phyloP scores from a whole-genome alignment of 805 yeast species.

The Spathaspora hagerdaliae region DNA sequence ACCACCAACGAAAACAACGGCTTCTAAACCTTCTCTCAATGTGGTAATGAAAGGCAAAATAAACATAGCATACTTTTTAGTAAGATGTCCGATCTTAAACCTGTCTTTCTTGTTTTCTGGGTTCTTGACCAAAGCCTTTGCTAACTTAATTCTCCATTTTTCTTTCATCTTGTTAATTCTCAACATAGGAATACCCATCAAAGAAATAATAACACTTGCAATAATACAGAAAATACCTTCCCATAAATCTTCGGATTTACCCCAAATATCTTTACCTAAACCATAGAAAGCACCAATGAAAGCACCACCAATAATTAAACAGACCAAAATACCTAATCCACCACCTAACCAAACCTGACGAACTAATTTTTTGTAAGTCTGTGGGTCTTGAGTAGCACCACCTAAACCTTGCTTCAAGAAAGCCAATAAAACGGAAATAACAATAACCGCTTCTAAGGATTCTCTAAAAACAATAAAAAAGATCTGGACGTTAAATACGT shows the following conservation, averaged over 20 bases:
- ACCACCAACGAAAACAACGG: conserved; percentile 94
- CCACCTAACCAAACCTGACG: conserved; percentile 86
- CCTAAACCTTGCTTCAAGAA: conserved; percentile 85
- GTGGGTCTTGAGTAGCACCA: conserved; percentile 37
- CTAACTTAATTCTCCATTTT: conserved; percentile 92
- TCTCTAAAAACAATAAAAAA: conserved; percentile 91
- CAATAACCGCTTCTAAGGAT: conserved; percentile 81
- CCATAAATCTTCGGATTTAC: conserved; percentile 87
- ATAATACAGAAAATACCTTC: conserved; percentile 88
- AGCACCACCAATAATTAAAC: conserved; percentile 82
- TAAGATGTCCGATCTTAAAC: conserved; percentile 26
- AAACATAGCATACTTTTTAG: conserved; percentile 76
- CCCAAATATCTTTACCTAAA: conserved; percentile 75
- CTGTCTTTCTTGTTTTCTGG: conserved; percentile 48
- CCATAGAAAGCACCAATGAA: conserved; percentile 91
- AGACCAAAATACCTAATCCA: conserved; percentile 60
- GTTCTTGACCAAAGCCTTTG: conserved; percentile 63
- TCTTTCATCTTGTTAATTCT: conserved; percentile 91
- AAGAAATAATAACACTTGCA: conserved; percentile 79
- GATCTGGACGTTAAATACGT: conserved; percentile 63
- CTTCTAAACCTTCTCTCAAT: conserved; percentile 93
- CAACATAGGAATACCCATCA: conserved; percentile 93
- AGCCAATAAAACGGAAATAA: conserved; percentile 82
- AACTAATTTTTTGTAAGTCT: conserved; percentile 52
- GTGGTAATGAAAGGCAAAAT: conserved; percentile 85